Percentiles rank a stretch among this genome's conserved stretches.
Evolutionary conservation across 1,284 basidiomycete genomes (phyloP).

Genomic region (Mycena sp.): DNA sequence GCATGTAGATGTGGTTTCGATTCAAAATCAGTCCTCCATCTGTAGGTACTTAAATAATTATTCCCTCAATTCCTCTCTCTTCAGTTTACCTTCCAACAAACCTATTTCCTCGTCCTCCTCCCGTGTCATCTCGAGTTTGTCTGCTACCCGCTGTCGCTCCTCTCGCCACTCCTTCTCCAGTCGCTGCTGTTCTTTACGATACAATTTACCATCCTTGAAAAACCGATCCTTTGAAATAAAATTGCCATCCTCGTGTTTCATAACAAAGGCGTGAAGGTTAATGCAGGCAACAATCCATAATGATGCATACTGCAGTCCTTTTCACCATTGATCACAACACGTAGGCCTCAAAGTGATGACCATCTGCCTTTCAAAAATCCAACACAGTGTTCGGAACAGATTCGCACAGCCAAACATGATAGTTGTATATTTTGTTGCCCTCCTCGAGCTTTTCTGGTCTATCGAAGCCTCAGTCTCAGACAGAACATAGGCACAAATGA

Average conservation of each 20-base stretch:
- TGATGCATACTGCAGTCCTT: slow-evolving; percentile 35
- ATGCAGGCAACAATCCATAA: slow-evolving; percentile 46
- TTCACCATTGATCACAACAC: slow-evolving; percentile 37
- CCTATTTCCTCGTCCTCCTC: slow-evolving; percentile 19
- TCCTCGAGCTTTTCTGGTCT: slow-evolving; percentile 1
- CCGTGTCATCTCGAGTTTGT: neutral
- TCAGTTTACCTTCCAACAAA: slow-evolving; percentile 29
- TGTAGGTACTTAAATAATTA: slow-evolving; percentile 22
- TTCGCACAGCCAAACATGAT: slow-evolving; percentile 3
- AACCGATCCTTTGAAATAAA: slow-evolving; percentile 13
- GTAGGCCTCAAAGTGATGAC: slow-evolving; percentile 41
- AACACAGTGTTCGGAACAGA: slow-evolving; percentile 47
- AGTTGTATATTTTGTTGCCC: slow-evolving; percentile 6
- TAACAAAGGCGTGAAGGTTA: slow-evolving; percentile 41
- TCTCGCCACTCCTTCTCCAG: slow-evolving; percentile 4
- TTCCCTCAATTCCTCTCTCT: slow-evolving; percentile 28
- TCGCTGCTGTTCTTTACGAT: slow-evolving; percentile 12
- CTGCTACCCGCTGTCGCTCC: slow-evolving; percentile 1
- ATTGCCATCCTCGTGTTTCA: slow-evolving; percentile 29
- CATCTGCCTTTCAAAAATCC: slow-evolving; percentile 46
- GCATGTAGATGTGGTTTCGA: neutral
- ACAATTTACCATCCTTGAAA: neutral
- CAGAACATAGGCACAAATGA: neutral
- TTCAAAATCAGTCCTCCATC: neutral
- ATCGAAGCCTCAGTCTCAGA: neutral